Evolutionary conservation across 192 early-diverging fungal species (phyloP), one percentile per base, ranked within the genome.

Genomic region (Mortierella claussenii): DNA sequence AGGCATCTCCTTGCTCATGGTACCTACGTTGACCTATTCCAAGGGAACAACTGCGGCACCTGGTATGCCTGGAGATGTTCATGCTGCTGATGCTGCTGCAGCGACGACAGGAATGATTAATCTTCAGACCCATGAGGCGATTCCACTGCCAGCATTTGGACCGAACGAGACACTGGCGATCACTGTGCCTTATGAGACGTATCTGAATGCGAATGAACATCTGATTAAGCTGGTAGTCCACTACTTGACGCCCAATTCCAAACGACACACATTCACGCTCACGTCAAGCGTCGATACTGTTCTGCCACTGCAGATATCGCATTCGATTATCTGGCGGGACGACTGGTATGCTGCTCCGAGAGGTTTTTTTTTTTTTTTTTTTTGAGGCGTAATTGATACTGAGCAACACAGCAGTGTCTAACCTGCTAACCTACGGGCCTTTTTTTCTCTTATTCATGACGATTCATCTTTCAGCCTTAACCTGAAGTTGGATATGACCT

Each of bases 241-340:
- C 1, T 76, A 76, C 40, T 59, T 76, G 21, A 56, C 73, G 1
- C 73, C 63, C 63, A 60, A 68, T 53, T 43, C 81, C 32, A 56
- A 66, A 49, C 50, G 47, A 40, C 66, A 66, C 37, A 49, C 78
- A 21, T 88, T 86, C 45, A 64, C 75, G 10, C 80, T 83, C 10
- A 78, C 82, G 2, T 75, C 89, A 40, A 79, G 59, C 26, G 69
- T 91, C 18, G 82, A 86, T 3, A 78, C 89, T 17, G 54, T 73
- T 33, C 67, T 84, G 26, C 84, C 86, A 24, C 55, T 93, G 17
- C 52, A 68, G 10, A 81, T 90, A 13, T 87, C 82, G 0, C 81
- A 82, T 49, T 88, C 79, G 13, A 85, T 75, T 60, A 83, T 83
- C 48, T 84, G 84, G 69, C 60, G 81, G 30, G 80, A 83, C 52